phyloP scores from a whole-genome alignment of 2,329 filamentous ascomycete genomes.

The Westerdykella sp. region DNA sequence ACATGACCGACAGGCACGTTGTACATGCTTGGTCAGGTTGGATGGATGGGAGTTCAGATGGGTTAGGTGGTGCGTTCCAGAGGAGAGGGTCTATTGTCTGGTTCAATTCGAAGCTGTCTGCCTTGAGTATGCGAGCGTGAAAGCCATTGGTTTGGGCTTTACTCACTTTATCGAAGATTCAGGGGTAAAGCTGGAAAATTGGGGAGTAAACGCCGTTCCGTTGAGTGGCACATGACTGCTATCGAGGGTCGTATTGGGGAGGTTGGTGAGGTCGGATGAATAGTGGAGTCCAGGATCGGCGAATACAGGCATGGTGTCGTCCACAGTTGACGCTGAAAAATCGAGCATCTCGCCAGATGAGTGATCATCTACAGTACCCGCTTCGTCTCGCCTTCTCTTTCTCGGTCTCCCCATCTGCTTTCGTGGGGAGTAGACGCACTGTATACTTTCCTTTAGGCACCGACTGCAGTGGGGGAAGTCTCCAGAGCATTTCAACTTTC shows the following conservation, averaged over 20 bases:
- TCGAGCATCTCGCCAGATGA: no score
- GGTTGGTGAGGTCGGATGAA: no score
- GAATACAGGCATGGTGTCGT: no score
- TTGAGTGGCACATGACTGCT: not conserved
- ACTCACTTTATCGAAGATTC: conserved; percentile 8
- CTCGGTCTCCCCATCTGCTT: conserved; percentile 49
- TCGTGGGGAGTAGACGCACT: conserved; percentile 43
- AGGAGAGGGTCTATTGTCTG: conserved; percentile 22
- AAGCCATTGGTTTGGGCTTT: not conserved
- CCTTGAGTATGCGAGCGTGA: no score
- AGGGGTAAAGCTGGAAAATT: conserved; percentile 1
- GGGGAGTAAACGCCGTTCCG: conserved; percentile 3
- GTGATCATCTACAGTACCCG: not conserved
- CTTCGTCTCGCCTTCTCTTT: conserved; percentile 39
- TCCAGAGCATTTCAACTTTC: conserved; percentile 47
- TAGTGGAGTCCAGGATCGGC: no score
- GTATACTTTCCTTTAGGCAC: conserved; percentile 38
- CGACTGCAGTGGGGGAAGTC: conserved; percentile 39
- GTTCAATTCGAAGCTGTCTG: conserved; percentile 10
- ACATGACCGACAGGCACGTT: conserved; percentile 42
- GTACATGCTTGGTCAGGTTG: conserved; percentile 28
- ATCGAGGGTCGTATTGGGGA: no score
- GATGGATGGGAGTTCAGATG: not conserved
- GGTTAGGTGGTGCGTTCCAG: conserved; percentile 12
- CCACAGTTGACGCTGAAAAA: no score